Conservation (phyloP, 1,139 yeast genomes). For the Kodamaea sp. region DNA sequence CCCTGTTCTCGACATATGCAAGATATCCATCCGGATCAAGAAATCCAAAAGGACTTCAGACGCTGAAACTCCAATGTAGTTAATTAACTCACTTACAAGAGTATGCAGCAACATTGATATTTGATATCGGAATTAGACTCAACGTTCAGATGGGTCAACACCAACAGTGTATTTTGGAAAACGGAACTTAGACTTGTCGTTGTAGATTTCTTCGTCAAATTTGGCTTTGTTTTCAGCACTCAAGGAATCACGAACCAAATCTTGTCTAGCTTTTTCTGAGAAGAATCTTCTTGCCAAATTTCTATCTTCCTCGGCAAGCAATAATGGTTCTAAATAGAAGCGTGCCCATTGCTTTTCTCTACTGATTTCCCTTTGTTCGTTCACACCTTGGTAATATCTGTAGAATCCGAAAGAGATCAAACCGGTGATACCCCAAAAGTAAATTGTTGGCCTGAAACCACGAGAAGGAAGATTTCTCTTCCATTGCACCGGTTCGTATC, state of each 20-base stretch:
- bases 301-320: slow-evolving; percentile 83
- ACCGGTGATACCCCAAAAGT: slow-evolving; percentile 64
- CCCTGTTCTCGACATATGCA: too few species aligned
- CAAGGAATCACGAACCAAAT: slow-evolving; percentile 47
- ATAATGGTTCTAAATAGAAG: slow-evolving; percentile 69
- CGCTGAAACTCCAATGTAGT: too few species aligned
- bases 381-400: slow-evolving; percentile 63
- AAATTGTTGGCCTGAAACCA: slow-evolving; percentile 78
- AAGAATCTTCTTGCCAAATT: slow-evolving; percentile 71
- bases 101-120: too few species aligned
- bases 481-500: slow-evolving; percentile 89
- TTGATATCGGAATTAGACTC: too few species aligned
- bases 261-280: slow-evolving; percentile 71
- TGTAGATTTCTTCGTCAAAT: slow-evolving; percentile 46
- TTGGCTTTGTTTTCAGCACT: slow-evolving; percentile 40
- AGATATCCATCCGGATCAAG: too few species aligned
- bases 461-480: slow-evolving; percentile 82
- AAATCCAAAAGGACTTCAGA: too few species aligned
- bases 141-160: slow-evolving; percentile 37
- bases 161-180: slow-evolving; percentile 50
- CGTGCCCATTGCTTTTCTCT: slow-evolving; percentile 82
- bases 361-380: slow-evolving; percentile 73
- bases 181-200: slow-evolving; percentile 48
- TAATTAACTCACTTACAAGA: too few species aligned
- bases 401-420: slow-evolving; percentile 75